Percentiles rank a stretch among this genome's conserved stretches.
phyloP scores from a whole-genome alignment of 495 filamentous ascomycete genomes.

The Apiosordaria backusii region DNA sequence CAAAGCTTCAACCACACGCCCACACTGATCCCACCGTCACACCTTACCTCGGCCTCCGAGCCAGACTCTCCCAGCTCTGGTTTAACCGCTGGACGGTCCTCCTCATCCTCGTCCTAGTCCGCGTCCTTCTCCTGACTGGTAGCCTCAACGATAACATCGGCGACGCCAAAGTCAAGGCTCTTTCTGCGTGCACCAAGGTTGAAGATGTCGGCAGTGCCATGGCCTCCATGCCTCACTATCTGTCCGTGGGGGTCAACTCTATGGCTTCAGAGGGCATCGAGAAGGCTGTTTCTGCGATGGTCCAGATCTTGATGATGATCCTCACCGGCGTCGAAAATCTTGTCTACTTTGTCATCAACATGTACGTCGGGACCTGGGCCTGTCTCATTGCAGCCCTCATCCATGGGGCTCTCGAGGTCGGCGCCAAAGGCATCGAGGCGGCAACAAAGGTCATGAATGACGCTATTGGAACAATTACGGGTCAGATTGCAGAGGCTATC shows the following conservation, averaged over 20 bases:
- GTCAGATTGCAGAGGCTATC: constrained; percentile 56
- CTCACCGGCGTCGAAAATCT: constrained; percentile 83
- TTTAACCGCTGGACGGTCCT: constrained; percentile 97
- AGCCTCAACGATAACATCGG: constrained; percentile 67
- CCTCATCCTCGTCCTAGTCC: constrained; percentile 75
- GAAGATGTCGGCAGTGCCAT: constrained; percentile 92
- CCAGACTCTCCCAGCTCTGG: constrained; percentile 90
- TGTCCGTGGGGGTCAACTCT: constrained; percentile 82
- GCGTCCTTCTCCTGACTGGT: constrained; percentile 69
- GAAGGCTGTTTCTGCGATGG: constrained; percentile 70
- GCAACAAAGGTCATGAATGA: constrained; percentile 70
- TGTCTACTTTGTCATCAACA: constrained; percentile 82
- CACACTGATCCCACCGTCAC: constrained; percentile 54
- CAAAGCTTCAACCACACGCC: constrained; percentile 20
- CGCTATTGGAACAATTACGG: constrained; percentile 61
- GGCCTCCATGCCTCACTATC: constrained; percentile 96
- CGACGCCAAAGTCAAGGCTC: constrained; percentile 72
- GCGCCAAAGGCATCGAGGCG: constrained; percentile 64
- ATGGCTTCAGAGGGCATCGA: constrained; percentile 74
- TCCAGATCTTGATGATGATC: constrained; percentile 68
- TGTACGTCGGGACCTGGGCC: constrained; percentile 82
- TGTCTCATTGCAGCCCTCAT: constrained; percentile 82
- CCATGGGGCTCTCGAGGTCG: constrained; percentile 67
- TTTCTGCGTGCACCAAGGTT: constrained; percentile 85
- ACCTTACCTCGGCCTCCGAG: constrained; percentile 86